Percentiles rank a stretch among this genome's conserved stretches.
These are phyloP conservation scores for Eleusine indica DNA, from an alignment of 176 grass and related monocot genomes.

Conservation along the genomic window DNA sequence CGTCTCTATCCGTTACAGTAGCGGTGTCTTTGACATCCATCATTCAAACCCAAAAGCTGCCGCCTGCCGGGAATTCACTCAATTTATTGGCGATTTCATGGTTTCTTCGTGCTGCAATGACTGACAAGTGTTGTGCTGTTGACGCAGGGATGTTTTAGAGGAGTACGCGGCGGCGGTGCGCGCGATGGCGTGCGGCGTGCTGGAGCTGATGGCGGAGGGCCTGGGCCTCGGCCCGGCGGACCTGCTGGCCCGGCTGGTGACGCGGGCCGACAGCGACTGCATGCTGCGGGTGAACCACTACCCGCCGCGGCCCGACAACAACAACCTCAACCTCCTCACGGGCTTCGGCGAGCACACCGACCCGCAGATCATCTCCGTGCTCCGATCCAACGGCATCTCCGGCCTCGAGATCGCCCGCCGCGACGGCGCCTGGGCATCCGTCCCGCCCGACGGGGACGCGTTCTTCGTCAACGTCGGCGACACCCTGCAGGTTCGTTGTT, in stretches of 20 bases:
- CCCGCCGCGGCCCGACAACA: conserved; percentile 53
- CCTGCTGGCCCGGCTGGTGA: conserved; percentile 62
- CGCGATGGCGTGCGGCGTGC: conserved; percentile 26
- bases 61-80: no score
- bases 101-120: not conserved
- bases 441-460: conserved; percentile 68
- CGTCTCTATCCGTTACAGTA: not conserved
- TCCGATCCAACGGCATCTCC: conserved; percentile 81
- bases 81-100: not conserved
- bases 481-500: conserved; percentile 62
- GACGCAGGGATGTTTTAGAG: conserved; percentile 57
- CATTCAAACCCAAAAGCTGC: not conserved
- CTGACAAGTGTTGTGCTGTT: not conserved
- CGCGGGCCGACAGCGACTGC: conserved; percentile 66
- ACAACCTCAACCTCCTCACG: conserved; percentile 38
- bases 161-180: conserved; percentile 74
- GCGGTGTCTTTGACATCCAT: not conserved
- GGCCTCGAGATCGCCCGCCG: conserved; percentile 71
- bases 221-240: conserved; percentile 48
- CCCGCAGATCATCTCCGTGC: conserved; percentile 86
- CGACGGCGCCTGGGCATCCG: conserved; percentile 69
- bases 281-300: conserved; percentile 85
- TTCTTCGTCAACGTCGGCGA: conserved; percentile 96
- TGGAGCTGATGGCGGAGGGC: conserved; percentile 88
- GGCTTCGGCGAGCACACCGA: conserved; percentile 99